Conservation (phyloP, 139 green algal species). For the Chlamydomonas asymmetrica region DNA sequence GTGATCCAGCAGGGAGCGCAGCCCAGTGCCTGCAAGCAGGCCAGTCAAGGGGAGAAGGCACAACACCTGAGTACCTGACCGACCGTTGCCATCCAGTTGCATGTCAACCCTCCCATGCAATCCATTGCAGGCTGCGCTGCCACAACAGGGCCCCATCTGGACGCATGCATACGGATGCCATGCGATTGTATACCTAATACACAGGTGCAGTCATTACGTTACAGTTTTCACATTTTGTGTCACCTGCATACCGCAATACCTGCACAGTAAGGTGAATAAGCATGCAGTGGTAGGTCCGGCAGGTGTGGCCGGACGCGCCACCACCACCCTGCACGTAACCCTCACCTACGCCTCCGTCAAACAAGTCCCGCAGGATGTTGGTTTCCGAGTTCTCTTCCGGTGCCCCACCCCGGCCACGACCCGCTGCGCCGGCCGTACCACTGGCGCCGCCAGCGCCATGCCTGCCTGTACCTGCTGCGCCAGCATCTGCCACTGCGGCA, state of each 20-base stretch:
- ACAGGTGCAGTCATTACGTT: neutral
- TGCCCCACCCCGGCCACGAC: no score
- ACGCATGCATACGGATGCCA: no score
- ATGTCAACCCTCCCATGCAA: neutral
- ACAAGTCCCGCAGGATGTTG: conserved; percentile 81
- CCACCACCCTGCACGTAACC: neutral
- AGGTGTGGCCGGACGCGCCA: no score
- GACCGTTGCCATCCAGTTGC: neutral
- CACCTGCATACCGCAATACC: no score
- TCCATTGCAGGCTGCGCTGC: no score
- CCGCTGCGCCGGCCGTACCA: no score
- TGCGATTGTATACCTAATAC: neutral
- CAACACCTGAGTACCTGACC: neutral
- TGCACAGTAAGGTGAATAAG: no score
- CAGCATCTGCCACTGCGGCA: conserved; percentile 5
- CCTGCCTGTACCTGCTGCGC: neutral
- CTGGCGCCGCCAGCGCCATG: neutral
- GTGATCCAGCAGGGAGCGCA: conserved; percentile 83
- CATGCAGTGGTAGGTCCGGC: no score
- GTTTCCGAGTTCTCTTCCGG: conserved; percentile 55
- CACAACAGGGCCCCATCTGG: neutral
- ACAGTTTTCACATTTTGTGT: no score
- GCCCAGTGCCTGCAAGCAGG: conserved; percentile 18
- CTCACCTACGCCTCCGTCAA: conserved; percentile 71
- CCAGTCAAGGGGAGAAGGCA: neutral